Evolutionary conservation across 2,329 filamentous ascomycete genomes (phyloP), one percentile per base, ranked within the genome.

Genomic region (Pestalotiopsis sp.): DNA sequence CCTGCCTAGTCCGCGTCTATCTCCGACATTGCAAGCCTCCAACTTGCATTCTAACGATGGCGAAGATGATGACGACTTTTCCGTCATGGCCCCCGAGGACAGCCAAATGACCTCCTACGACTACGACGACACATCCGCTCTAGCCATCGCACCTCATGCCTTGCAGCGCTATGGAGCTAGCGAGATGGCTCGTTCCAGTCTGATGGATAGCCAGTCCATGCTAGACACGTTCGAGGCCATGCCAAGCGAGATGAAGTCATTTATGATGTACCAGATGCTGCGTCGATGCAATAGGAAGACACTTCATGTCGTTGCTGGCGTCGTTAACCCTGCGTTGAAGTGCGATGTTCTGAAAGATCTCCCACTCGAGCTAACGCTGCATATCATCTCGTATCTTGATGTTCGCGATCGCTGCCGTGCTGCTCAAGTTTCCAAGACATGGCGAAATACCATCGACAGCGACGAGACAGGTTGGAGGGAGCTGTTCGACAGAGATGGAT

Each of bases 401-500:
- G 87, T 92, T 67, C 90, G 90, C 74, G 96, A 95, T 74, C 90
- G 98, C 75, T 98, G 95, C 78, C 92, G 91, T 70, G 94, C 95
- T 12, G 93, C 96, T 1, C 95, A 96, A 75, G 96, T 98, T 4
- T 98, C 95, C 0, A 98, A 93, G 79, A 92, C 93, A 76, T 99
- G 96, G 96, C 90, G 96, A 58, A 91, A 92, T 71, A 91, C 97
- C 52, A 90, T 97, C 65, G 95, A 98, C 76, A 92, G 92, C 7
- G 95, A 98, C 76, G 96, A 99, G 81, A 95, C 92, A 62, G 94
- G 95, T 14, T 99, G 96, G 96, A 98, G 97, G 81, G 92, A 95
- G 71, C 85, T 98, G 1, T 91, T 99, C 57, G 94, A 97, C 70
- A 86, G 85, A 1, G 94, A 98, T 77, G 94, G 94, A 0, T 98